Evolutionary conservation across 352 stramenopile species (phyloP), one percentile per base, ranked within the genome.

Genomic region (Peronospora farinosa): DNA sequence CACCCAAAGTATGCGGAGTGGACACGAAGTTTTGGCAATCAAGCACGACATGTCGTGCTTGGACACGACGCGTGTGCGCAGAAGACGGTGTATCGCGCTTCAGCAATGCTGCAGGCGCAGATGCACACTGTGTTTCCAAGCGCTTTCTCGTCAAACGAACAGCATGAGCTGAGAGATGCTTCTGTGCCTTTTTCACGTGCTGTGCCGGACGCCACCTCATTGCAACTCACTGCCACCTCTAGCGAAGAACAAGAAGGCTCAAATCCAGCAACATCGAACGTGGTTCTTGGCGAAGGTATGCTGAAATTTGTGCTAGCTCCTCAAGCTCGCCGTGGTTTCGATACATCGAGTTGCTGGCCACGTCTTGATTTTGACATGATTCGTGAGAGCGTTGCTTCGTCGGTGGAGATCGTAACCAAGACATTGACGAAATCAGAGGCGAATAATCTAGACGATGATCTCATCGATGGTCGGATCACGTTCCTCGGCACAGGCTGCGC

Each of bases 401-500:
- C 39, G 15, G 31, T 37, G 9, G 45, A 64, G 4, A 40, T 42
- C 11, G 40, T 50, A 7, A 23, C 66, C 0, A 48, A 38, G 12
- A 10, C 28, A 16, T 3, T 23, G 11, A 11, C 39, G 6, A 43
- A 16, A 13, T 13, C 11, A 8, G 46, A 28, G 6, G 16, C 39
- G 15, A 50, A 54, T 15, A 42, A 47, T 2, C 5, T 23, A 13
- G 52, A 69, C 21, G 43, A 54, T 4, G 54, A 72, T 17, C 38
- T 68, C 25, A 45, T 74, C 11, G 46, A 69, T n/a, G 76, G 76
- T 3, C 64, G 70, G 0, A 75, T 99, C 50, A 94, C 91, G 10
- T 98, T 99, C 54, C 79, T 98, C 0, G 96, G 96, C 17, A 99
- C 96, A 0, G 96, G 96, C 0, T 98, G 90, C 17, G 96, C 96